Conservation (phyloP, 129 eudicot genomes). For the Lonicera japonica region DNA sequence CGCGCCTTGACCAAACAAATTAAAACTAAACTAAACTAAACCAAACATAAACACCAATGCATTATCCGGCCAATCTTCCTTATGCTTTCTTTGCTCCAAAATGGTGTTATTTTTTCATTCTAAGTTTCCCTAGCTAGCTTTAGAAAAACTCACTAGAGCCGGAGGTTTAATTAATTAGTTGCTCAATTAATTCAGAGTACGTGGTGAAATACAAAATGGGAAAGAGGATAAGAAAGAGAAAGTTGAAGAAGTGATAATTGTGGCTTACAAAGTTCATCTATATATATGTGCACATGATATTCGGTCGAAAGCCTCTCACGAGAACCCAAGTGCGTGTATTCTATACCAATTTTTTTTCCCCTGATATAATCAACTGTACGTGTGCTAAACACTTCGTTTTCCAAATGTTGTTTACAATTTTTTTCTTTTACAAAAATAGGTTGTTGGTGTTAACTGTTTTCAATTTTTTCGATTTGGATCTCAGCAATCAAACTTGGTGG, state of each 20-base stretch:
- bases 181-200: too few relatives aligned
- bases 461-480: too few relatives aligned
- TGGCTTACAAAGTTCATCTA: conserved; percentile 63
- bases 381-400: too few relatives aligned
- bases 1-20: conserved; percentile 10
- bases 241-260: conserved; percentile 29
- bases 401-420: too few relatives aligned
- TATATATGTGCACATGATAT: conserved; percentile 86
- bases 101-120: neutral
- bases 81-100: neutral
- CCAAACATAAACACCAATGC: neutral
- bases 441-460: too few relatives aligned
- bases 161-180: neutral
- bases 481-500: too few relatives aligned
- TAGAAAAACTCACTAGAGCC: neutral
- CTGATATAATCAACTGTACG: too few relatives aligned
- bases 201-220: neutral
- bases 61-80: neutral
- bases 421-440: too few relatives aligned
- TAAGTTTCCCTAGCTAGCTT: too few relatives aligned
- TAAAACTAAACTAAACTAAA: too few relatives aligned
- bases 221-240: conserved; percentile 28
- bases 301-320: conserved; percentile 59
- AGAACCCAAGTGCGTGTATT: conserved; percentile 60
- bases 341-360: too few relatives aligned